phyloP scores from a whole-genome alignment of 1,139 yeast genomes.

The Geotrichum citri-aurantii region DNA sequence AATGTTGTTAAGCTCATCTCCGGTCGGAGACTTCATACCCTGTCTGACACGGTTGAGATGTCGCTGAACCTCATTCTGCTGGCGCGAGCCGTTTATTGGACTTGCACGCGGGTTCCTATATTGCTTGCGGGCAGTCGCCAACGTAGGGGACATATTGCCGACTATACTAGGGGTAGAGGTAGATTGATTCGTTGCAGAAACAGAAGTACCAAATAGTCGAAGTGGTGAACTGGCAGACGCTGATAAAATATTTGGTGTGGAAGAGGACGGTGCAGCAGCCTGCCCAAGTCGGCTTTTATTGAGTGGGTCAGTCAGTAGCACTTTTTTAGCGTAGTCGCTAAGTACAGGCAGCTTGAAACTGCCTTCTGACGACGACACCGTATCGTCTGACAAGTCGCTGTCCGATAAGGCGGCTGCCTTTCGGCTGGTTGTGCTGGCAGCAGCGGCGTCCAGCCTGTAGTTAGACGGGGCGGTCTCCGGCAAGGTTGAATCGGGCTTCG shows the following conservation, averaged over 20 bases:
- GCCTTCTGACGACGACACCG: slow-evolving; percentile 39
- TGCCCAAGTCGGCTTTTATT: background rate
- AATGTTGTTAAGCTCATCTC: slow-evolving; percentile 7
- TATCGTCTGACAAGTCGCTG: slow-evolving; percentile 24
- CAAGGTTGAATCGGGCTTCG: background rate
- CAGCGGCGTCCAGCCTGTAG: background rate
- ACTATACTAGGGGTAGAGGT: background rate
- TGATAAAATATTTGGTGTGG: slow-evolving; percentile 3
- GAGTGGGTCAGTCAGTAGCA: slow-evolving; percentile 25
- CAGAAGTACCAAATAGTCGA: slow-evolving; percentile 1
- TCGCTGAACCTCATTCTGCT: slow-evolving; percentile 17
- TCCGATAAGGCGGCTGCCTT: slow-evolving; percentile 4
- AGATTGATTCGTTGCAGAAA: background rate
- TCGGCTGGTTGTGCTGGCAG: background rate
- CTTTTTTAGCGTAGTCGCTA: slow-evolving; percentile 50
- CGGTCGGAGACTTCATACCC: slow-evolving; percentile 8
- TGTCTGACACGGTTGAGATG: slow-evolving; percentile 16
- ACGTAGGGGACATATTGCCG: background rate
- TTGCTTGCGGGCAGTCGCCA: slow-evolving; percentile 5
- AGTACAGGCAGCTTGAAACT: slow-evolving; percentile 60
- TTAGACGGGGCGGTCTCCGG: background rate
- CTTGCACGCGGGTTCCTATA: slow-evolving; percentile 13
- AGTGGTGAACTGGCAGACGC: background rate
- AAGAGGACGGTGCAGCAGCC: background rate
- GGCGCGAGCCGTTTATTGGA: slow-evolving; percentile 19